These are phyloP conservation scores for Leccinum truebloodii DNA, from an alignment of 768 basidiomycete genomes.

Conservation along the genomic window DNA sequence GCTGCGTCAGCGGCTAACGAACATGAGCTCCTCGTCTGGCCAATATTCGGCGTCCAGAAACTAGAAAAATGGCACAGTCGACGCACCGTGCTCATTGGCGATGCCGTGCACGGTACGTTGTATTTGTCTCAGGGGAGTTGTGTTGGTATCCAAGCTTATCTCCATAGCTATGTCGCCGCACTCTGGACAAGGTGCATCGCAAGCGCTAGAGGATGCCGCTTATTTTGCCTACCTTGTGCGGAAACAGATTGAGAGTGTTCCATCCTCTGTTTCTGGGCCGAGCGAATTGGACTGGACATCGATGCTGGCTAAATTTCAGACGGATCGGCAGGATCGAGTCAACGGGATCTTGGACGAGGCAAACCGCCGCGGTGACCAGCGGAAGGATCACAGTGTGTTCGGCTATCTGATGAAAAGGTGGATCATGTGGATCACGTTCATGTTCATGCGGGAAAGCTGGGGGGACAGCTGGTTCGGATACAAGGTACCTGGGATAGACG, in stretches of 20 bases:
- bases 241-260: constrained; percentile 7
- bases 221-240: constrained; percentile 33
- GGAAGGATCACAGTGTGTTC: constrained; percentile 22
- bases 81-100: constrained; percentile 31
- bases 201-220: constrained; percentile 32
- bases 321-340: constrained; percentile 25
- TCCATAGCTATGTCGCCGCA: constrained; percentile 33
- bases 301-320: constrained; percentile 25
- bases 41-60: constrained; percentile 27
- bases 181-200: constrained; percentile 34
- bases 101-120: constrained; percentile 34
- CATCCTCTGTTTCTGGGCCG: not conserved
- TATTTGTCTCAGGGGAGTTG: not conserved
- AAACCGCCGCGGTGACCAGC: constrained; percentile 26
- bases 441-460: constrained; percentile 30
- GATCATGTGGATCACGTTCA: constrained; percentile 26
- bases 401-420: constrained; percentile 25
- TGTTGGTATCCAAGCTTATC: not conserved
- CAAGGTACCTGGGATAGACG: constrained; percentile 29
- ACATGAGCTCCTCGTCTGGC: constrained; percentile 27
- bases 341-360: constrained; percentile 30
- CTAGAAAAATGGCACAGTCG: constrained; percentile 28
- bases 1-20: constrained; percentile 19
- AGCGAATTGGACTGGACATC: constrained; percentile 15
- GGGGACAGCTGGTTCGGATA: constrained; percentile 32